phyloP scores from a whole-genome alignment of 1,139 yeast genomes.

The Yamadazyma buinensis region DNA sequence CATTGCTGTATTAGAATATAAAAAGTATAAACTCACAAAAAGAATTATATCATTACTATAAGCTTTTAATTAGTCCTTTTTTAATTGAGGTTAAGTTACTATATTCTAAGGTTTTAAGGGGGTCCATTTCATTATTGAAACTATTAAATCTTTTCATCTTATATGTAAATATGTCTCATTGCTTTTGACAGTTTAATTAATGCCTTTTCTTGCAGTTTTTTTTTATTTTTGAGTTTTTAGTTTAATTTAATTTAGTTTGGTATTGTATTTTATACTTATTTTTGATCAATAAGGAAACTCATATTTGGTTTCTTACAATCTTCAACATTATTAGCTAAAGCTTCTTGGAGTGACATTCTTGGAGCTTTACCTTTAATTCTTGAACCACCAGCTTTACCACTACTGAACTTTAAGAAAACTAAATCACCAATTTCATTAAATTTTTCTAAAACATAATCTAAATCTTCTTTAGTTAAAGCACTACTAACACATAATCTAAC shows the following conservation, averaged over 20 bases:
- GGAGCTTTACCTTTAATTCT: slow-evolving; percentile 57
- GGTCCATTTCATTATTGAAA: no score
- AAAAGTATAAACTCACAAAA: no score
- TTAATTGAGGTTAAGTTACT: no score
- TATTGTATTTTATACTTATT: no score
- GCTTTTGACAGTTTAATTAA: not conserved
- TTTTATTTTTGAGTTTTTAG: not conserved
- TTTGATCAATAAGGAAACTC: not conserved
- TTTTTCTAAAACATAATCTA: slow-evolving; percentile 72
- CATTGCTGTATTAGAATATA: no score
- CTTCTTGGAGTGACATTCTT: slow-evolving; percentile 76
- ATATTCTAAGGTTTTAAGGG: no score
- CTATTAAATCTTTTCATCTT: no score
- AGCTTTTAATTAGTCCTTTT: no score
- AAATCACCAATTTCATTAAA: slow-evolving; percentile 79
- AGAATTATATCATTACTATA: no score
- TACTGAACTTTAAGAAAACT: slow-evolving; percentile 70
- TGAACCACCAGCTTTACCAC: slow-evolving; percentile 71
- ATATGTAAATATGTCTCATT: not conserved
- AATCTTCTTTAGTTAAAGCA: slow-evolving; percentile 88
- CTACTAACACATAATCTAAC: slow-evolving; percentile 91
- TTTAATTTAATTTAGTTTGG: no score
- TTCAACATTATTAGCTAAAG: slow-evolving; percentile 65
- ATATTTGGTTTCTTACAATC: slow-evolving; percentile 29
- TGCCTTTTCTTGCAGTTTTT: not conserved